Conservation (phyloP, 2,329 filamentous ascomycete species). For the Allantophomopsis cytisporea region DNA sequence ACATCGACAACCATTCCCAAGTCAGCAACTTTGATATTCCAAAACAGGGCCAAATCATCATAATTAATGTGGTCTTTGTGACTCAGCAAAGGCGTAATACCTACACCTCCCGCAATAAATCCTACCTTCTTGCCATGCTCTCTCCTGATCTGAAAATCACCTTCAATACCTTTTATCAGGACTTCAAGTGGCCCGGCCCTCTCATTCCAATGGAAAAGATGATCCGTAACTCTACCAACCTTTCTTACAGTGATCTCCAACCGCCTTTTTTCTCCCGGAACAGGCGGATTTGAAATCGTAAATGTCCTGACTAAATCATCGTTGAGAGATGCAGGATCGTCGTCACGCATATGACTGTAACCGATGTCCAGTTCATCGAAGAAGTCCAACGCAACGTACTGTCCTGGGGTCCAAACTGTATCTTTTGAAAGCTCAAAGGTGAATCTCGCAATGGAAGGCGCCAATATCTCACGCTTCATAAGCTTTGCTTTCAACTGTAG, state of each 20-base stretch:
- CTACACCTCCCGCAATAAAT: slow-evolving; percentile 69
- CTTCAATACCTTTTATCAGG: slow-evolving; percentile 61
- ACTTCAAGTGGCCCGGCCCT: slow-evolving; percentile 40
- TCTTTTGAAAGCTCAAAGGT: slow-evolving; percentile 32
- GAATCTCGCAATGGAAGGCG: slow-evolving; percentile 55
- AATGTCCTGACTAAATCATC: slow-evolving; percentile 79
- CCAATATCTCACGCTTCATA: slow-evolving; percentile 41
- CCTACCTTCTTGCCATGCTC: slow-evolving; percentile 12
- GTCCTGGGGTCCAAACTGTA: slow-evolving; percentile 50
- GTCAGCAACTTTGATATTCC: slow-evolving; percentile 53
- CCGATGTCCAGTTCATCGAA: slow-evolving; percentile 53
- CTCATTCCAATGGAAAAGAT: slow-evolving; percentile 46
- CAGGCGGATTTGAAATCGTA: slow-evolving; percentile 49
- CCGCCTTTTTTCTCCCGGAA: slow-evolving; percentile 1
- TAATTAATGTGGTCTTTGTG: slow-evolving; percentile 41
- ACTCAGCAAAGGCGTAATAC: slow-evolving; percentile 69
- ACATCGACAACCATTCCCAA: slow-evolving; percentile 45
- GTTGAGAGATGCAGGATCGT: slow-evolving; percentile 67
- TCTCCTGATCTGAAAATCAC: slow-evolving; percentile 31
- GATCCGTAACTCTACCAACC: slow-evolving; percentile 54
- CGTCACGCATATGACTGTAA: slow-evolving; percentile 73
- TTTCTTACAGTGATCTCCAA: slow-evolving; percentile 62
- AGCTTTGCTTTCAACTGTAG: slow-evolving; percentile 33
- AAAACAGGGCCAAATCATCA: slow-evolving; percentile 42
- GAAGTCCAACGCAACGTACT: slow-evolving; percentile 70